Base-by-base conservation (phyloP, 768 basidiomycete genomes). In the Tricholoma matsutake region DNA sequence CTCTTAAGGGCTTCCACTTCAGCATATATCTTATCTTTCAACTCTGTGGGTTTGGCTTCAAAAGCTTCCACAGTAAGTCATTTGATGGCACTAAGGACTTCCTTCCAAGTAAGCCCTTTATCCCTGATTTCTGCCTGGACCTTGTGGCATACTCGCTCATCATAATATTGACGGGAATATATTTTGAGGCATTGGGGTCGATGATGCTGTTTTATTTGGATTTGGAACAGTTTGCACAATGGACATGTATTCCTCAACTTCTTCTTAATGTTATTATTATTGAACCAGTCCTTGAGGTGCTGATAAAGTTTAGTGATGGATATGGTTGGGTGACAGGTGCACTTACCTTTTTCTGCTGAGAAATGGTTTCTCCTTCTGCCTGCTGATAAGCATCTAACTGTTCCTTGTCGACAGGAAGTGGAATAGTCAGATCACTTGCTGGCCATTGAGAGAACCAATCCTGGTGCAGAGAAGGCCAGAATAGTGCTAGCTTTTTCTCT, bases 281-380 rank as follows among this genome's bases (percentile, higher is more conserved):
- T 56, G 7, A 56, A 56, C 56, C 56, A 56, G 20, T 41, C 35
- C 20, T 56, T 56, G 20, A 56, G 35, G 29, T 6, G 20, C 56
- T 56, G 22, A 49, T 53, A 4, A 53, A 31, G 1, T 16, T 29
- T 8, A 52, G 16, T 5, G 3, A 52, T 14, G 4, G 29, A 53
- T 32, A 53, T 9, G 51, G 31, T 32, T 32, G 3, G 51, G 31
- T 18, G 29, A 31, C 28, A 49, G 47, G 51, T 52, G 16, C 2
- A n/a, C 16, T 4, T 31, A 52, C 28, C 31, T 52, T 52, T 18
- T 52, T 52, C 4, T 52, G 51, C 29, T 6, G 16, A 31, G 28
- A 0, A 52, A 52, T 52, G 51, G 9, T 31, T 31, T 52, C n/a
- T n/a, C n/a, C n/a, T n/a, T n/a, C n/a, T n/a, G n/a, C n/a, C n/a